These are phyloP conservation scores for Cladosporium sphaerospermum DNA, from an alignment of 2,329 filamentous ascomycete genomes.

Conservation along the genomic window DNA sequence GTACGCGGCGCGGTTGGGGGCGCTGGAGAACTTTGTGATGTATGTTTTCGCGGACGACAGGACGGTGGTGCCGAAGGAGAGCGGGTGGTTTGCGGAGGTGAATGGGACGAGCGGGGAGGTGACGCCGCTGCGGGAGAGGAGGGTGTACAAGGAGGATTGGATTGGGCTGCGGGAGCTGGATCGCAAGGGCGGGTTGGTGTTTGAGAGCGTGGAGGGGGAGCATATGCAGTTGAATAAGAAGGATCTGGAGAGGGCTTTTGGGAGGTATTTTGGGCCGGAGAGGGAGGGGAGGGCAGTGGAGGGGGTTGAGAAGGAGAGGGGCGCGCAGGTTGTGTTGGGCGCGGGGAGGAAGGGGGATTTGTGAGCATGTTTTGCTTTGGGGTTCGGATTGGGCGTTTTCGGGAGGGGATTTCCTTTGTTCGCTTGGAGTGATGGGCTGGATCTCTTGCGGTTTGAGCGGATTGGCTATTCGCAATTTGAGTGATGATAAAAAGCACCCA, in stretches of 20 bases:
- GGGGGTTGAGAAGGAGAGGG: background rate
- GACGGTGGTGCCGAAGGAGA: constrained; percentile 84
- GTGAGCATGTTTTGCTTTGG: background rate
- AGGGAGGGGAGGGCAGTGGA: constrained; percentile 16
- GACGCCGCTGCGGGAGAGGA: constrained; percentile 61
- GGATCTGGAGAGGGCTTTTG: constrained; percentile 59
- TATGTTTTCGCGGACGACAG: constrained; percentile 82
- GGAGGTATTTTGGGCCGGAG: constrained; percentile 56
- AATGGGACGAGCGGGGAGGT: constrained; percentile 59
- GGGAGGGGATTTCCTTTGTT: background rate
- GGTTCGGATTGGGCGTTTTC: background rate
- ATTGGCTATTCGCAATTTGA: too few relatives aligned
- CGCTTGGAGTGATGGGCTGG: too few relatives aligned
- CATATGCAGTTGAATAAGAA: constrained; percentile 77
- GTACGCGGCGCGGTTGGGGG: constrained; percentile 66
- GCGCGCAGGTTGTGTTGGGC: background rate
- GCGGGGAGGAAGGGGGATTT: background rate
- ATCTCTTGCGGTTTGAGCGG: too few relatives aligned
- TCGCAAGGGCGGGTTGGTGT: constrained; percentile 69
- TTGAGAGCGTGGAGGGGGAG: constrained; percentile 64
- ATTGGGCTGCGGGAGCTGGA: constrained; percentile 76
- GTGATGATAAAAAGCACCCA: too few relatives aligned
- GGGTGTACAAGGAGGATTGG: constrained; percentile 88
- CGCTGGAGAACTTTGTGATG: constrained; percentile 75
- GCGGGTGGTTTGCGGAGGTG: constrained; percentile 83